Conservation (phyloP, 2,329 filamentous ascomycete species). For the Fusarium bactridioides region DNA sequence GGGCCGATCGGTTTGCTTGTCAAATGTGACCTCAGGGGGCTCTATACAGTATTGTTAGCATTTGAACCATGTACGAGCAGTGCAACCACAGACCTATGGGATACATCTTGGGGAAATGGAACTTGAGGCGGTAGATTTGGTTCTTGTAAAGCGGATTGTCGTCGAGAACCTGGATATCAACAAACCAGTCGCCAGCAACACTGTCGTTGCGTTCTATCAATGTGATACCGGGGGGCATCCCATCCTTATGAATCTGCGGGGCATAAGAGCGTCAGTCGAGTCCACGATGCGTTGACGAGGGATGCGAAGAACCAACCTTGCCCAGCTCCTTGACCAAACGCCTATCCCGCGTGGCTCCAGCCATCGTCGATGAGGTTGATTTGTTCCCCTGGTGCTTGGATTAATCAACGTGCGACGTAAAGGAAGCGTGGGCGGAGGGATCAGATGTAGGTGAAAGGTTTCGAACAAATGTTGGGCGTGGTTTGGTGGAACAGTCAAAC, state of each 20-base stretch:
- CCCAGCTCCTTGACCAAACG: conserved; percentile 66
- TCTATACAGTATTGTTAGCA: conserved; percentile 60
- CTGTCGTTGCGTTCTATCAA: conserved; percentile 84
- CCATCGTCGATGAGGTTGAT: conserved; percentile 42
- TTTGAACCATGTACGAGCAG: neutral
- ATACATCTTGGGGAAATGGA: conserved; percentile 83
- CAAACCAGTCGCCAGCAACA: conserved; percentile 76
- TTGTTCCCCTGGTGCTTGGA: neutral
- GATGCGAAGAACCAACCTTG: conserved; percentile 53
- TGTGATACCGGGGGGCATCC: conserved; percentile 73
- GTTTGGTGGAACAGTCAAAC: conserved; percentile 19
- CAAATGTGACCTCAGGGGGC: conserved; percentile 92
- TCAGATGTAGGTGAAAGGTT: conserved; percentile 23
- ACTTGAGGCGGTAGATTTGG: conserved; percentile 84
- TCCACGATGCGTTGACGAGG: neutral
- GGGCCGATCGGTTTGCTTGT: conserved; percentile 67
- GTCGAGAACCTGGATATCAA: conserved; percentile 92
- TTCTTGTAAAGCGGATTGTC: conserved; percentile 85
- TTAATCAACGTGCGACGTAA: neutral
- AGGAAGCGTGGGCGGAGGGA: conserved; percentile 12
- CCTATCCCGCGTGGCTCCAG: conserved; percentile 61
- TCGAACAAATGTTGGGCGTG: conserved; percentile 1
- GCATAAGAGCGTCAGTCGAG: conserved; percentile 29
- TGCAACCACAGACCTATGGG: conserved; percentile 75
- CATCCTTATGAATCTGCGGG: conserved; percentile 60